Evolutionary conservation across 83 land plant species (phyloP), one percentile per base, ranked within the genome.

Genomic region (Picea engelmannii): DNA sequence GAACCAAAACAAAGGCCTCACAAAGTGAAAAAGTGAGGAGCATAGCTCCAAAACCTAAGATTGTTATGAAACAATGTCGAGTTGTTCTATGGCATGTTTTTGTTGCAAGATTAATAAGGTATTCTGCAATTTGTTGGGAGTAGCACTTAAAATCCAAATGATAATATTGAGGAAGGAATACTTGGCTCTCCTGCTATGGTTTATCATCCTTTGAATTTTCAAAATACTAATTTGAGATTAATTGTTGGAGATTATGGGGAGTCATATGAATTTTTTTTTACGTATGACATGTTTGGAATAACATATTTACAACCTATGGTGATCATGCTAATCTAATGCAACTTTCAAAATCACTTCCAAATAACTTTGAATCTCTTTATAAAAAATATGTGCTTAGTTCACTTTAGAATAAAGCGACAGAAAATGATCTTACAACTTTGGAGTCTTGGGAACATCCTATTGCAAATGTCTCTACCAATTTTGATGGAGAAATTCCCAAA

Each of bases 151-250:
- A 86, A 85, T 68, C 68, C 83, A 24, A 84, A 78, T 86, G 92
- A 91, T 78, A 88, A 88, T 84, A 93, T 94, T 38, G 95, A 89
- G 80, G 94, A 89, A 27, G 94, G 92, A 11, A 80, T 93, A 65
- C 88, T 93, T 80, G 93, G 92, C 11, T 82, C 88, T 27, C 92
- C 90, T 58, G 92, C 86, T 27, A 82, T 92, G 92, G 88, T 97
- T 31, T 87, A 96, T 79, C 96, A 96, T 18, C 99, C 99, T 67
- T 80, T 97, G 66, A 98, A 97, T 82, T 97, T 97, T 80, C 86
- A 96, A 68, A 91, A 90, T 13, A 91, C 95, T 82, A 98, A 97
- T 86, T 79, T 92, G 69, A 93, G 98, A 79, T 81, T 97, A 82
- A 93, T 91, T 66, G 91, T 80, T 83, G 96, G 98, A 23, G 90